These are phyloP conservation scores for Diplodia mutila DNA, from an alignment of 2,329 filamentous ascomycete species.

Conservation along the genomic window DNA sequence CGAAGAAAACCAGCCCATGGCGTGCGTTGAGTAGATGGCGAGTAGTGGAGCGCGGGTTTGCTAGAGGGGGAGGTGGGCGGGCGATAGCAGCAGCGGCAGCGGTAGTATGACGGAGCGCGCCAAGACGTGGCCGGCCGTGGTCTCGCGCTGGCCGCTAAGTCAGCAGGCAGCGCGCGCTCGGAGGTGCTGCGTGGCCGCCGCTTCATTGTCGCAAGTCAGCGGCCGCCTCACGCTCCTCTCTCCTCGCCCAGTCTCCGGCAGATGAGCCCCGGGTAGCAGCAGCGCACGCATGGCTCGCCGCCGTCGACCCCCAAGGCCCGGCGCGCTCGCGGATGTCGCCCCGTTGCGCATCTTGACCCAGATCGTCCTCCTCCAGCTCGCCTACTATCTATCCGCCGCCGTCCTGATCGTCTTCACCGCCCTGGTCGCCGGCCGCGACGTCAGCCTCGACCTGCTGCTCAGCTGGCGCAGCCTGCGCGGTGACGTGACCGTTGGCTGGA, in stretches of 20 bases:
- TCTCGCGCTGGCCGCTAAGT: background rate
- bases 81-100: background rate
- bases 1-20: conserved; percentile 60
- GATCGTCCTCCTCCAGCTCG: conserved; percentile 66
- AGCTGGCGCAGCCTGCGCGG: conserved; percentile 67
- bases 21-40: conserved; percentile 25
- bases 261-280: conserved; percentile 19
- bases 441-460: conserved; percentile 63
- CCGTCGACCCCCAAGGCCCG: conserved; percentile 66
- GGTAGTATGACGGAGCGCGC: background rate
- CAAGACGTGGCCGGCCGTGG: background rate
- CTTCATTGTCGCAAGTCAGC: conserved; percentile 12
- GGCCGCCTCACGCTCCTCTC: background rate
- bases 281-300: conserved; percentile 54
- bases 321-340: conserved; percentile 68
- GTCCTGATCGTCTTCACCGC: conserved; percentile 69
- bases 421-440: conserved; percentile 64
- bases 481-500: conserved; percentile 72
- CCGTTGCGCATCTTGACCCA: conserved; percentile 69
- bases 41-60: background rate
- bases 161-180: conserved; percentile 9
- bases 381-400: conserved; percentile 66
- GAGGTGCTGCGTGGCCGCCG: conserved; percentile 23
- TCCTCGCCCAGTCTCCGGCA: conserved; percentile 7
- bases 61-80: no score